Base-by-base conservation (phyloP, 2,329 filamentous ascomycete species). In the Cryphonectria japonica region DNA sequence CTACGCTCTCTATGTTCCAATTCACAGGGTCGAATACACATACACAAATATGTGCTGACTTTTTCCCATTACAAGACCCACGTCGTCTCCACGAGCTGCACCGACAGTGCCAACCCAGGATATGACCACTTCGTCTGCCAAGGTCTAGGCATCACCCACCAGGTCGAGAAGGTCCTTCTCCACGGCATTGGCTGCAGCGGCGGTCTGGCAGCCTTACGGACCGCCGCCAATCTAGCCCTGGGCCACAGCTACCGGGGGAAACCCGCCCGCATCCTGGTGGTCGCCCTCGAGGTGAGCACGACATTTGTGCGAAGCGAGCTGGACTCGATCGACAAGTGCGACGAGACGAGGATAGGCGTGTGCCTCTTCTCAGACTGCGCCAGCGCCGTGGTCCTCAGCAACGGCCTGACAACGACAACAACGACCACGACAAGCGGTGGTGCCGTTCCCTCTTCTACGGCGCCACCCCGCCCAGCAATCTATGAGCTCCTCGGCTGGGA, bases 331-430 rank as follows among this genome's bases (percentile, higher is more conserved):
- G 76, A 89, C 72, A 82, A 87, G 74, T 75, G 83, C 22, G 86
- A 91, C 74, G 84, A 91, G 72, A 87, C 89, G 14, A 84, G 90
- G 43, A 91, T 93, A 75, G 91, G 90, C 1, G 83, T 88, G 1
- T 87, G 87, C 19, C 80, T 93, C 2, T 93, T 93, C 78, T 92
- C 89, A 29, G 91, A 93, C 78, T 92, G 89, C 74, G 91, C 88
- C n/a, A 90, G 89, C 70, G 88, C 90, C 0, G 79, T 88, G 39
- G 82, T 93, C 1, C 76, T 93, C 46, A 90, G 88, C 76, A 93
- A 93, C 76, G 86, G 85, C 0, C 80, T 92, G 61, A 46, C 22
- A 7, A n/a, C 68, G 89, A 86, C 1, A 81, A 39, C 37, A 11
- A 39, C 37, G 8, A 39, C 37, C 37, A 39, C 37, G 8, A 80